Base-by-base conservation (phyloP, 805 yeast species). In the Teunomyces cretensis region DNA sequence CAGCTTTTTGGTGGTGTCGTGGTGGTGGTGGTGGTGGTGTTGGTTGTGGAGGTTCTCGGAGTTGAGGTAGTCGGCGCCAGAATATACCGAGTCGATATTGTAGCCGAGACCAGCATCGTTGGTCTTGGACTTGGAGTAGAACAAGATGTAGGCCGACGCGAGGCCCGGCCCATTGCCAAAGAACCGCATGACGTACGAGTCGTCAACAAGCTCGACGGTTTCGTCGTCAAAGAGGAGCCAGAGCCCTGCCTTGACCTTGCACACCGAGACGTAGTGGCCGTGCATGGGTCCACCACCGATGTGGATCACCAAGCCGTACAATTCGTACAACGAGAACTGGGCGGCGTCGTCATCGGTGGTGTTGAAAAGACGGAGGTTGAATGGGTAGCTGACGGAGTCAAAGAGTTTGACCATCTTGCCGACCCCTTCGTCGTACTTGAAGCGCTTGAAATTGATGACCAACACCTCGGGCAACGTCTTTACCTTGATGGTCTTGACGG, bases 261-360 rank as follows among this genome's bases (percentile, higher is more conserved):
- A 85, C 4, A 94, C 70, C 0, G 96, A 78, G 8, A 94, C 92
- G 62, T 94, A 94, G 62, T 94, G 99, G 0, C 99, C 99, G 66
- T 91, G 97, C 70, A 89, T 90, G 1, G 98, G 97, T 0, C 98
- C 97, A 3, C 97, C 96, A 5, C 99, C 99, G 53, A 94, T 83
- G 60, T 94, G 99, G 9, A 94, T 90, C 9, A 94, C 94, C 35
- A 92, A 83, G 0, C 92, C 88, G 50, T 82, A 85, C 41, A 94
- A 68, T 56, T 91, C 96, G 58, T 90, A 94, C 14, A 83, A 72
- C 9, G 62, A 55, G 43, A 62, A 62, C 26, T 62, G 65, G 54
- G 79, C 80, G 55, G 78, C 80, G 38, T 76, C 55, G 12, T 52
- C 51, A 30, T 41, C 76, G 0, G 90, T 79, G 26, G 92, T 83